Evolutionary conservation across 139 green algal species (phyloP).

Genomic region (Pseudopediastrum boryanum): DNA sequence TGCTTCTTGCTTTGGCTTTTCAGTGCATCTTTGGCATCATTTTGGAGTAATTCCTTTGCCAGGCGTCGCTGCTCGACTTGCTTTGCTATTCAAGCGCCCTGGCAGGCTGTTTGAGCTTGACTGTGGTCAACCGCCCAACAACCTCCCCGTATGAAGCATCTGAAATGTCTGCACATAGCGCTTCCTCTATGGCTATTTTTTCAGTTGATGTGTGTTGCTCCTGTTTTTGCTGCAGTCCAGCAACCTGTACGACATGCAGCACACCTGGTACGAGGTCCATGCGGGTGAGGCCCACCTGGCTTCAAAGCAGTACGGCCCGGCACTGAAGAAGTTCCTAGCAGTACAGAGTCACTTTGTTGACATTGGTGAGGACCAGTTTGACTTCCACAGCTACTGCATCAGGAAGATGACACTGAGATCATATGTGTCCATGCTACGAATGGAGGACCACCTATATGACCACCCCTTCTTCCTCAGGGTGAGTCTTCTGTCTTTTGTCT

Average conservation of each 20-base stretch:
- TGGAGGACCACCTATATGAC: conserved; percentile 83
- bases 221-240: conserved; percentile 36
- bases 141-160: too few species aligned
- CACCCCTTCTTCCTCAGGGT: conserved; percentile 72
- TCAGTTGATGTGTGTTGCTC: too few species aligned
- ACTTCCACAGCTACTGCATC: conserved; percentile 98
- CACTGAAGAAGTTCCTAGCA: conserved; percentile 86
- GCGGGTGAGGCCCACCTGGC: conserved; percentile 68
- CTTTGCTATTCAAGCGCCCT: too few species aligned
- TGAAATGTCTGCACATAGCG: background rate
- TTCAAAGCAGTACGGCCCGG: conserved; percentile 44
- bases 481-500: conserved; percentile 19
- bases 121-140: too few species aligned
- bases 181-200: too few species aligned
- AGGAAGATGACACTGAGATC: conserved; percentile 95
- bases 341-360: conserved; percentile 88
- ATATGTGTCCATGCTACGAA: conserved; percentile 90
- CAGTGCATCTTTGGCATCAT: too few species aligned
- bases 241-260: conserved; percentile 96
- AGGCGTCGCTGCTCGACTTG: too few species aligned
- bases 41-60: too few species aligned
- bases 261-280: conserved; percentile 96
- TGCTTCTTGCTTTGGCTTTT: too few species aligned
- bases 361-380: conserved; percentile 97
- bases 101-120: too few species aligned